These are phyloP conservation scores for Dendrobium chrysotoxum DNA, from an alignment of 106 monocot genomes.

Conservation along the genomic window DNA sequence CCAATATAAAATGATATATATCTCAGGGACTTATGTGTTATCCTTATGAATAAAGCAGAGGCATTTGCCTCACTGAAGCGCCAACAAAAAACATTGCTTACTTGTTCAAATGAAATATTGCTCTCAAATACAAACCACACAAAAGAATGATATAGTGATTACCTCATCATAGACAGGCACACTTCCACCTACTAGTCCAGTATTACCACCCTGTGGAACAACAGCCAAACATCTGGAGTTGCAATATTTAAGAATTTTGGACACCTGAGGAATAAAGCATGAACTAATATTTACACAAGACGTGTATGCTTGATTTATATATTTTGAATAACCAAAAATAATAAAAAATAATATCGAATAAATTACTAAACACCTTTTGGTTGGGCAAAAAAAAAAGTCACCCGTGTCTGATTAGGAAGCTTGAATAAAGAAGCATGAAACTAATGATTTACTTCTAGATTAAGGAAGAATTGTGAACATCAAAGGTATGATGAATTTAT, in stretches of 20 bases:
- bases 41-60: too few species aligned
- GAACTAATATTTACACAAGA: slow-evolving; percentile 3
- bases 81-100: neutral
- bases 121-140: neutral
- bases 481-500: too few species aligned
- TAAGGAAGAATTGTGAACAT: too few species aligned
- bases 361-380: neutral
- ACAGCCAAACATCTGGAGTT: slow-evolving; percentile 78
- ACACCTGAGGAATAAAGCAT: slow-evolving; percentile 44
- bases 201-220: slow-evolving; percentile 98
- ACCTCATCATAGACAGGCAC: slow-evolving; percentile 99
- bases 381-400: neutral
- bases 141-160: slow-evolving; percentile 2
- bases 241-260: slow-evolving; percentile 85
- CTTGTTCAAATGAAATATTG: neutral
- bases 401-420: too few species aligned
- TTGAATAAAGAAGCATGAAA: too few species aligned
- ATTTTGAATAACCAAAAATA: neutral
- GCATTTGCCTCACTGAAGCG: neutral
- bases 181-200: slow-evolving; percentile 97
- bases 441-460: too few species aligned
- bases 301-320: neutral
- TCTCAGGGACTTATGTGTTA: too few species aligned
- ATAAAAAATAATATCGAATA: neutral
- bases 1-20: neutral